Evolutionary conservation across 2,329 filamentous ascomycete species (phyloP).

Genomic region (Verticillium dahliae): DNA sequence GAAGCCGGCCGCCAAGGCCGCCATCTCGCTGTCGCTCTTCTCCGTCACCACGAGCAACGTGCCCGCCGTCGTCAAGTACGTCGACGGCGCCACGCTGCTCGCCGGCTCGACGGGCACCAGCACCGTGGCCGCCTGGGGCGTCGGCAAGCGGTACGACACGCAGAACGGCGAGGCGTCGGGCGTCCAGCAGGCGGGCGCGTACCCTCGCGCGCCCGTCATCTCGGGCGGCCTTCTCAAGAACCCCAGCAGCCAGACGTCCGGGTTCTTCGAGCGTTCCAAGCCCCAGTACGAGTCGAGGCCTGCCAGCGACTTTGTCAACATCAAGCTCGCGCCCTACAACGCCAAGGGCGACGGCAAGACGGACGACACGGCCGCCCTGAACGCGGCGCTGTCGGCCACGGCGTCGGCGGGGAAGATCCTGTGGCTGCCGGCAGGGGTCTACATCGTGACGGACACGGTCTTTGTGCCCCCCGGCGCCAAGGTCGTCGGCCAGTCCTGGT

Average conservation of each 20-base stretch:
- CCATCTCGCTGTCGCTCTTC: too few relatives aligned
- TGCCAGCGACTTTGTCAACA: constrained; percentile 28
- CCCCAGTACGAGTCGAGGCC: constrained; percentile 39
- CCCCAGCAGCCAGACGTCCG: not conserved
- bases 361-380: constrained; percentile 42
- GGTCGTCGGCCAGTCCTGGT: constrained; percentile 30
- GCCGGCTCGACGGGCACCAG: too few relatives aligned
- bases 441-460: constrained; percentile 28
- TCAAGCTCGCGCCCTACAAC: constrained; percentile 40
- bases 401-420: constrained; percentile 29
- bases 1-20: too few relatives aligned
- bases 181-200: too few relatives aligned
- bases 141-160: too few relatives aligned
- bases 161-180: too few relatives aligned
- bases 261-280: constrained; percentile 43
- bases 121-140: too few relatives aligned
- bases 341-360: constrained; percentile 59
- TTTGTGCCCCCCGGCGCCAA: constrained; percentile 22
- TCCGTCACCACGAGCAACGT: too few relatives aligned
- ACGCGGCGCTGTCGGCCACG: constrained; percentile 33
- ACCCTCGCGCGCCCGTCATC: too few relatives aligned
- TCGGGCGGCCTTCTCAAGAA: not conserved
- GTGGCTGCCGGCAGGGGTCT: constrained; percentile 38
- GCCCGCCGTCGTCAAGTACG: too few relatives aligned
- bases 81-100: too few relatives aligned